Evolutionary conservation across 2,329 filamentous ascomycete species (phyloP), one percentile per base, ranked within the genome.

Genomic region (Nemania serpens): DNA sequence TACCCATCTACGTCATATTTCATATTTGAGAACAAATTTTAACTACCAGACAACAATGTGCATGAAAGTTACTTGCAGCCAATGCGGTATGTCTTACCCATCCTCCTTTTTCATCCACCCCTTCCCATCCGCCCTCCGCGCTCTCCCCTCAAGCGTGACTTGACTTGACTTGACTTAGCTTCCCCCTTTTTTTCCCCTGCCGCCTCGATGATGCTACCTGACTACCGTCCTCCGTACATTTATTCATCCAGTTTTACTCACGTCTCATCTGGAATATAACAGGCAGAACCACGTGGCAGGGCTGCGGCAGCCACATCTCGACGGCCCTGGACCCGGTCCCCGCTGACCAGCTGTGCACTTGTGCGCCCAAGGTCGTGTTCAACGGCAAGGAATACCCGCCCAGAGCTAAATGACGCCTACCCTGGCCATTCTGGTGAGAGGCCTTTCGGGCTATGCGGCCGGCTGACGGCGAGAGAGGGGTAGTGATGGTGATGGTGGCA

Each of bases 311-410:
- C 62, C 85, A 90, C 76, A 78, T 89, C 66, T 76, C 84, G 12
- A 74, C 74, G 15, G 87, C 91, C 68, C 84, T 91, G 78, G 84
- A 88, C 72, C 69, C 73, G 25, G 73, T 91, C 45, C 81, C 86
- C 4, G 76, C 79, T 37, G 75, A 78, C 5, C 79, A 90, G 42
- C 84, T 88, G 76, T 92, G 89, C 78, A 79, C 77, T 22, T 92
- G 89, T 72, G 78, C 82, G 68, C 88, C 88, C 29, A 84, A 84
- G 71, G 78, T 90, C 64, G 82, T 86, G 70, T 78, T 79, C 42
- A 81, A 84, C 57, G 87, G 86, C 47, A 84, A 83, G 69, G 69
- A 81, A 70, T 91, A 90, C 70, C 88, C 88, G 60, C 87, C 88
- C 29, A 88, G 84, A 82, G 86, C 81, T 4, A 70, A 66, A 61